A percentile compares a stretch with the other conserved stretches of the same genome.
These are phyloP conservation scores for Mortierella sp. DNA, from an alignment of 371 early-diverging fungal genomes.

Conservation along the genomic window DNA sequence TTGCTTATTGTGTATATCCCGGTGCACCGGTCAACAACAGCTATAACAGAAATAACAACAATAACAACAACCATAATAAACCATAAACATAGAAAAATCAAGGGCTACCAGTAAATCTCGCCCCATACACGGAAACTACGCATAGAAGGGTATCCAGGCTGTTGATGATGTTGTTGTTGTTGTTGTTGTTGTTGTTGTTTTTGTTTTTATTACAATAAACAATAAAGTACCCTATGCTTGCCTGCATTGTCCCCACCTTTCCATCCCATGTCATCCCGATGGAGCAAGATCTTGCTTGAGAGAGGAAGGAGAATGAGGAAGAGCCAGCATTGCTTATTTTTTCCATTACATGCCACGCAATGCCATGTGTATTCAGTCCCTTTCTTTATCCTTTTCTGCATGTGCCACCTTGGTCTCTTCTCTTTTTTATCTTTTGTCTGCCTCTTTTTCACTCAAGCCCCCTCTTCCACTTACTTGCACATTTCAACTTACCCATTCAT, in stretches of 20 bases:
- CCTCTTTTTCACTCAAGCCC: background rate
- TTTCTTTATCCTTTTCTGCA: too few species aligned
- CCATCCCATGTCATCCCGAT: conserved; percentile 14
- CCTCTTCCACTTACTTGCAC: background rate
- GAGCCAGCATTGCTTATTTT: too few species aligned
- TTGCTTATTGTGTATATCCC: background rate
- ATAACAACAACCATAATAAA: too few species aligned
- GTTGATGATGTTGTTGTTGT: too few species aligned
- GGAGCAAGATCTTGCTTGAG: background rate
- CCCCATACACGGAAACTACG: background rate
- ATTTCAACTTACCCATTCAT: background rate
- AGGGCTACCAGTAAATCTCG: too few species aligned
- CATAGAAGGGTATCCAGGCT: background rate
- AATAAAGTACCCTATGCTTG: background rate
- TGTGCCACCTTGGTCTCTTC: too few species aligned
- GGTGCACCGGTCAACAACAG: background rate
- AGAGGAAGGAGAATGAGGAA: background rate
- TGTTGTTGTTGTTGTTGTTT: too few species aligned
- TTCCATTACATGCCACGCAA: background rate
- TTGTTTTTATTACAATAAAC: background rate
- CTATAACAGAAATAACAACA: too few species aligned
- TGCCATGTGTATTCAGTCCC: background rate
- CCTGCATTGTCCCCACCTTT: background rate
- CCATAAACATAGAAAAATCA: too few species aligned
- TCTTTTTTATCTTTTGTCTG: background rate